Evolutionary conservation across 768 basidiomycete species (phyloP), one percentile per base, ranked within the genome.

Genomic region (Leccinum subgranulosum): DNA sequence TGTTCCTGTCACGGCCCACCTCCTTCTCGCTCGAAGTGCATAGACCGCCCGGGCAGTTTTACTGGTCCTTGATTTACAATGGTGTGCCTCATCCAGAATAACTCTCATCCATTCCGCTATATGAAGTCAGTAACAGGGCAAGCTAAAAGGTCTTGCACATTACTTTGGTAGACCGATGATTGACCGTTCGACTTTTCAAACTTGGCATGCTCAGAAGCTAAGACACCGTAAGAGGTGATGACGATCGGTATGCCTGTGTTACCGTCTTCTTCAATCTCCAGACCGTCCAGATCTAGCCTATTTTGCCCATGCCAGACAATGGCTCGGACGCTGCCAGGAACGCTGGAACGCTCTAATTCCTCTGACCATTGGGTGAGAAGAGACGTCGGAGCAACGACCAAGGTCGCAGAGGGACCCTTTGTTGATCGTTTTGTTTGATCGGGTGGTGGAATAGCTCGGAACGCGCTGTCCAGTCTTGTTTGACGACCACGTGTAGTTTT

Each of bases 1-100:
- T 5, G 96, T 98, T 12, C 93, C 93, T 12, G 93, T 96, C 28
- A 96, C 84, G 3, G 92, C 92, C 96, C 96, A 98, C 61, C 90
- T 80, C 48, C 92, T 77, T 59, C 86, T 79, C 5, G 90, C 90
- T 21, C 79, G 81, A 10, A 98, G 78, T 6, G 90, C 90, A 69
- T 89, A 98, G 47, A 91, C 91, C 7, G 96, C 89, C 63, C 87
- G 90, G 0, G 93, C 92, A 14, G 90, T 92, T 71, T 90, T 89
- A 65, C 92, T 94, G 6, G 82, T 80, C 23, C 95, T 82, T 12
- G 90, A 93, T 74, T 97, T 98, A 77, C 92, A 94, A 59, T 90
- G 85, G 72, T 98, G 96, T 3, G 96, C 96, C 73, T 98, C 96
- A 66, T 98, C 96, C 8, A 95, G 79, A 33, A 96, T 83, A 15